These are phyloP conservation scores for Linnemannia exigua DNA, from an alignment of 192 early-diverging fungal genomes.

Conservation along the genomic window DNA sequence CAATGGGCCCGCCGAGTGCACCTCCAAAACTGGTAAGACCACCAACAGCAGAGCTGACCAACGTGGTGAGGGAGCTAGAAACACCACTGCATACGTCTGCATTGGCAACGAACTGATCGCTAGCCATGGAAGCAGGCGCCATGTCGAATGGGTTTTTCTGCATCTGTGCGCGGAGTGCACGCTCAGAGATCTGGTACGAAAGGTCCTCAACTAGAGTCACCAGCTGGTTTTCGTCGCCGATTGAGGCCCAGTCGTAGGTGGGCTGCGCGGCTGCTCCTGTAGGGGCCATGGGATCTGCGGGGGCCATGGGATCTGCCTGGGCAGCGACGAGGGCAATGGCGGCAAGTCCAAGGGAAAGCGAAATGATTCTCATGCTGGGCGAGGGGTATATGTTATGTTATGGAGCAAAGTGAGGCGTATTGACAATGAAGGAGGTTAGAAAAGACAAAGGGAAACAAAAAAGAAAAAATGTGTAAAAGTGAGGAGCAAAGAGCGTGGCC, in stretches of 20 bases:
- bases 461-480: not conserved
- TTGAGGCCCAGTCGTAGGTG: constrained; percentile 14
- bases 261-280: not conserved
- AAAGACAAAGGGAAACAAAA: not conserved
- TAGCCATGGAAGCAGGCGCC: not conserved
- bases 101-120: constrained; percentile 6
- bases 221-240: not conserved
- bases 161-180: constrained; percentile 16
- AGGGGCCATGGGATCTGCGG: constrained; percentile 9
- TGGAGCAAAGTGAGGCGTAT: not conserved
- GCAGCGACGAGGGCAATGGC: constrained; percentile 7
- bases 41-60: no score
- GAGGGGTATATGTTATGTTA: not conserved
- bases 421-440: not conserved
- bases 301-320: not conserved
- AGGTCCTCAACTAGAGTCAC: not conserved
- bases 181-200: not conserved
- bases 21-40: no score
- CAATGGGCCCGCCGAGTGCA: no score
- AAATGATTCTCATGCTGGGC: constrained; percentile 22
- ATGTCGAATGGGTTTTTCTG: not conserved
- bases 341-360: constrained; percentile 17
- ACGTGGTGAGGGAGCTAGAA: fast-evolving
- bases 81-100: not conserved
- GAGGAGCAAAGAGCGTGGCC: not conserved